Percentiles rank a stretch among this genome's conserved stretches.
Evolutionary conservation across 2,329 filamentous ascomycete species (phyloP).

Genomic region (Colletotrichum sp.): DNA sequence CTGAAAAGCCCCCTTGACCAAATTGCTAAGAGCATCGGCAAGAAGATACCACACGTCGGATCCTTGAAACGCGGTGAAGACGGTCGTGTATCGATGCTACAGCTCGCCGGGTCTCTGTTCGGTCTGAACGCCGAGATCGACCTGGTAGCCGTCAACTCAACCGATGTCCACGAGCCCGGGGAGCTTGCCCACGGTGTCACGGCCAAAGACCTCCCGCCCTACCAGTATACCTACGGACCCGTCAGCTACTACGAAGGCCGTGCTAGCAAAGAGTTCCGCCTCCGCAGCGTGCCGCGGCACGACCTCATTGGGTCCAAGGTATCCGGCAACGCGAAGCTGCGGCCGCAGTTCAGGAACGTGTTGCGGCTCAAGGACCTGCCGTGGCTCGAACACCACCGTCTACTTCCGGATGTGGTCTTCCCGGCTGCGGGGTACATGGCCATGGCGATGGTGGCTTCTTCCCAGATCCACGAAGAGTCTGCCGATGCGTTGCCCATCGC

Average conservation of each 20-base stretch:
- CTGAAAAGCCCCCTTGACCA: neutral
- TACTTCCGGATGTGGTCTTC: neutral
- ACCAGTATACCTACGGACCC: neutral
- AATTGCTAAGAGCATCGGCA: neutral
- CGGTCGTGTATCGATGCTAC: neutral
- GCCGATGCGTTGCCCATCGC: neutral
- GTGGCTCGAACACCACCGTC: neutral
- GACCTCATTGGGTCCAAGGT: neutral
- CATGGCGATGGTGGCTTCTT: neutral
- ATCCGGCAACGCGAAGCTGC: neutral
- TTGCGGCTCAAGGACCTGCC: neutral
- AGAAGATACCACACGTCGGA: neutral
- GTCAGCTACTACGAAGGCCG: neutral
- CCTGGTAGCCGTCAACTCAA: neutral
- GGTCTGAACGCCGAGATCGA: neutral
- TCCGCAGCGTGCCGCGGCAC: neutral
- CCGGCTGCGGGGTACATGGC: neutral
- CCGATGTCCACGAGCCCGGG: neutral
- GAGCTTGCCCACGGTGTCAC: fast-evolving
- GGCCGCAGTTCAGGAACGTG: neutral
- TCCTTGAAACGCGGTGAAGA: neutral
- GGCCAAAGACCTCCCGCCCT: neutral
- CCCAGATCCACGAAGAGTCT: neutral
- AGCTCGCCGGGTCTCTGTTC: neutral
- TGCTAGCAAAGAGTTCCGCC: neutral